These are phyloP conservation scores for Amorphotheca resinae DNA, from an alignment of 495 filamentous ascomycete genomes.

Conservation along the genomic window DNA sequence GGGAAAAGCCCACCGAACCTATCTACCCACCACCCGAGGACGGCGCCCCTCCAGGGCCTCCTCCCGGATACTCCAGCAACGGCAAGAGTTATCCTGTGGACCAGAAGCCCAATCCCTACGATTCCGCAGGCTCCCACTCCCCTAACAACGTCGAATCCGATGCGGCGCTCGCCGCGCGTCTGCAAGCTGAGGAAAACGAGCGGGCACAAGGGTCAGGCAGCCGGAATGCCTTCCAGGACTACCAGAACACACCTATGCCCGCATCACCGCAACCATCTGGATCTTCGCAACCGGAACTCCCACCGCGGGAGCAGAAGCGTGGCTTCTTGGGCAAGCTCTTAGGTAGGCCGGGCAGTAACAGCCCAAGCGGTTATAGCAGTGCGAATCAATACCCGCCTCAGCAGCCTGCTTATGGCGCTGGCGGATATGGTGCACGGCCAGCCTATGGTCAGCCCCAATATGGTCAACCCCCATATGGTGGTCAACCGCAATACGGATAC, in stretches of 20 bases:
- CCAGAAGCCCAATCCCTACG: slow-evolving; percentile 39
- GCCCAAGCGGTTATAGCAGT: slow-evolving; percentile 10
- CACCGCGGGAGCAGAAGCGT: slow-evolving; percentile 24
- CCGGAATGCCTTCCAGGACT: slow-evolving; percentile 17
- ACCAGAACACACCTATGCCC: slow-evolving; percentile 20
- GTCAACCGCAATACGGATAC: slow-evolving; percentile 13
- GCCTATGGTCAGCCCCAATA: slow-evolving; percentile 9
- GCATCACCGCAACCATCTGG: slow-evolving; percentile 8
- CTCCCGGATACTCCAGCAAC: slow-evolving; percentile 48
- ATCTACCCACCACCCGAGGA: slow-evolving; percentile 33
- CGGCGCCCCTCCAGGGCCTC: slow-evolving; percentile 37
- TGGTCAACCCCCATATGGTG: slow-evolving; percentile 8
- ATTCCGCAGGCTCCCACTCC: slow-evolving; percentile 31
- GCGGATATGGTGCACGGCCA: slow-evolving; percentile 6
- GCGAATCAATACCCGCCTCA: slow-evolving; percentile 1
- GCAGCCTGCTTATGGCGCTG: slow-evolving; percentile 4
- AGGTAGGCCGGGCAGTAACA: slow-evolving; percentile 26
- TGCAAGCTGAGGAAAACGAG: slow-evolving; percentile 75
- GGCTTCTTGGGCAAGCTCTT: slow-evolving; percentile 40
- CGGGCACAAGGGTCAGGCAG: slow-evolving; percentile 25
- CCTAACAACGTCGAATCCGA: slow-evolving; percentile 46
- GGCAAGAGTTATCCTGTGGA: slow-evolving; percentile 31
- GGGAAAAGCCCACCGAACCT: slow-evolving; percentile 62
- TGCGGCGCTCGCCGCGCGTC: slow-evolving; percentile 56
- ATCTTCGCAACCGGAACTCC: slow-evolving; percentile 21